These are phyloP conservation scores for Scedosporium apiospermum DNA, from an alignment of 2,329 filamentous ascomycete genomes.

Conservation along the genomic window DNA sequence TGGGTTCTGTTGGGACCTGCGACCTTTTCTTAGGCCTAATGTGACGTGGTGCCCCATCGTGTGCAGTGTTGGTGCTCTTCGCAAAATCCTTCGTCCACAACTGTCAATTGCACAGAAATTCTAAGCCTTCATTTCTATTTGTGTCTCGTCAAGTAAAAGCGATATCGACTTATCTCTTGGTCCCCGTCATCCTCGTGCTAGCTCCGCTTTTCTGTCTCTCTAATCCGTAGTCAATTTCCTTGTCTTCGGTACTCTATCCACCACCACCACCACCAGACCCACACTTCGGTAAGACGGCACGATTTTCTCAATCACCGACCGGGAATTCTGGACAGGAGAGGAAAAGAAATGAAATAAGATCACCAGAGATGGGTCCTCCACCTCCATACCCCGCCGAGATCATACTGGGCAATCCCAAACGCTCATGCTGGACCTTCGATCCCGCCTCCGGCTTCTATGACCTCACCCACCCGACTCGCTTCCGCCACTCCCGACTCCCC, in stretches of 20 bases:
- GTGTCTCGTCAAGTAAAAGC: not conserved
- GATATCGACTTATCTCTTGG: no score
- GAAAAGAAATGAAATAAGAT: not conserved
- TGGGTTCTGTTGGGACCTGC: not conserved
- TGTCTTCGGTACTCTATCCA: no score
- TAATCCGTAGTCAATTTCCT: no score
- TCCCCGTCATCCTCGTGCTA: no score
- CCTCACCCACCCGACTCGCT: slow-evolving; percentile 13
- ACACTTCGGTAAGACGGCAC: no score
- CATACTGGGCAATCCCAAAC: slow-evolving; percentile 4
- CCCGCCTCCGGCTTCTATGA: slow-evolving; percentile 12
- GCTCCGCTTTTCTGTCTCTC: no score
- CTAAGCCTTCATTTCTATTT: not conserved
- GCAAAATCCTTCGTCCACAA: not conserved
- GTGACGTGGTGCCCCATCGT: not conserved
- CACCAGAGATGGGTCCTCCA: not conserved
- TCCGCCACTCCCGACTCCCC: slow-evolving; percentile 1
- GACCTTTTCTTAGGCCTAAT: not conserved
- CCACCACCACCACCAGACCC: no score
- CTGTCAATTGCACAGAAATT: not conserved
- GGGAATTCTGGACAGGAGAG: not conserved
- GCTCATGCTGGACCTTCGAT: slow-evolving; percentile 9
- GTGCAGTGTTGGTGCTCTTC: not conserved
- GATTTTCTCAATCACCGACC: not conserved
- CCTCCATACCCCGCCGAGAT: slow-evolving; percentile 1